Evolutionary conservation across 768 basidiomycete genomes (phyloP).

Genomic region (Tylopilus plumbeoviolaceoides): DNA sequence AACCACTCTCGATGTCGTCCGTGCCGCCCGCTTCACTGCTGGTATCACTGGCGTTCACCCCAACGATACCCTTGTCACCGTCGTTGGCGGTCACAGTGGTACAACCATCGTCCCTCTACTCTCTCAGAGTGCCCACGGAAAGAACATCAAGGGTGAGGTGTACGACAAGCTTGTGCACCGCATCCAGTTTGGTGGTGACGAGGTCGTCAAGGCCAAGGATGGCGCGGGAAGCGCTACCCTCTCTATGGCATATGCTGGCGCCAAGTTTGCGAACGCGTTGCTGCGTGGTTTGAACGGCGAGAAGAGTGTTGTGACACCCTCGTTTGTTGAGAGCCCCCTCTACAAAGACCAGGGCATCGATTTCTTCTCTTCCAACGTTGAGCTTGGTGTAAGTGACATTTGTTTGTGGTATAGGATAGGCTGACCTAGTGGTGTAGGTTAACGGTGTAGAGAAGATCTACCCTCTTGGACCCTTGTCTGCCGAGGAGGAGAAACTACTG

Average conservation of each 20-base stretch:
- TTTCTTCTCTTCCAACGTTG: conserved; percentile 93
- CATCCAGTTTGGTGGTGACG: conserved; percentile 97
- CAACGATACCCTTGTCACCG: conserved; percentile 66
- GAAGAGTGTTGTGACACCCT: conserved; percentile 68
- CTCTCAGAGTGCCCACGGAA: conserved; percentile 72
- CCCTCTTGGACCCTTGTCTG: conserved; percentile 72
- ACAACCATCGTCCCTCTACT: conserved; percentile 97
- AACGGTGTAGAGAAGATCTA: conserved; percentile 94
- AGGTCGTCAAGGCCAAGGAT: conserved; percentile 98
- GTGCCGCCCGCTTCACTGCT: conserved; percentile 86
- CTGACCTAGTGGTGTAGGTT: conserved; percentile 36
- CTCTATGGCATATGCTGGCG: conserved; percentile 76
- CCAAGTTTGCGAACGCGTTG: conserved; percentile 60
- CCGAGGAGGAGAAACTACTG: conserved; percentile 82
- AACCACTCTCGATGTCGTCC: conserved; percentile 97
- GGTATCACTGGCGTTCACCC: conserved; percentile 65
- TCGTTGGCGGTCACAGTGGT: conserved; percentile 94
- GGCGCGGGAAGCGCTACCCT: conserved; percentile 73
- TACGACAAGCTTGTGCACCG: conserved; percentile 82
- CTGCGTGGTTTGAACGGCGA: conserved; percentile 64
- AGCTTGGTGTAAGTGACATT: conserved; percentile 72
- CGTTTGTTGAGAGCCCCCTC: conserved; percentile 87
- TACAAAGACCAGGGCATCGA: conserved; percentile 82
- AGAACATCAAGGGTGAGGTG: conserved; percentile 67
- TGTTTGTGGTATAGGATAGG: not conserved